Conservation (phyloP, 2,329 filamentous ascomycete species). For the Aspergillus luchuensis region DNA sequence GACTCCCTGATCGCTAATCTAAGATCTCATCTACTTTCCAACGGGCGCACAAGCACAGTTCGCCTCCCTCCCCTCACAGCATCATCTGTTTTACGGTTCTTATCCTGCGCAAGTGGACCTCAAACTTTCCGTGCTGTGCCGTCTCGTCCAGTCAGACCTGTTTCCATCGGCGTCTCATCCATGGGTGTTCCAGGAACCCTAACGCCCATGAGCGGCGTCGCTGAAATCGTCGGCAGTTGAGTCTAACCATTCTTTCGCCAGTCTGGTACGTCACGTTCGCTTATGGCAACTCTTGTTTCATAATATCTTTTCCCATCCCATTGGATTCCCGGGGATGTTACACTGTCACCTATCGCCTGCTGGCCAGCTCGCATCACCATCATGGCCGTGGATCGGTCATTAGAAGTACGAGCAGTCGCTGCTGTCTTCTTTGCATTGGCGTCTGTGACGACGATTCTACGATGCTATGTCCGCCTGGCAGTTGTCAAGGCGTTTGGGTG, state of each 20-base stretch:
- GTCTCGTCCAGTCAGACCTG: neutral
- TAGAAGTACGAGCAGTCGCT: conserved; percentile 25
- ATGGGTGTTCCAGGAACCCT: neutral
- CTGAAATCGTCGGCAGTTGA: neutral
- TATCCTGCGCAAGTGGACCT: neutral
- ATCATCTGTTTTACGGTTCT: neutral
- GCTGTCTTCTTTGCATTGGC: conserved; percentile 46
- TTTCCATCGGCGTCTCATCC: neutral
- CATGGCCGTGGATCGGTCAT: conserved; percentile 17
- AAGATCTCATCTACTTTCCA: no score
- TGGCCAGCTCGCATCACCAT: neutral
- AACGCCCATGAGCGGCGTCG: neutral
- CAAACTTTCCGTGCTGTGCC: neutral
- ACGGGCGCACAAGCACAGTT: no score
- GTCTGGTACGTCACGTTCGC: conserved; percentile 4
- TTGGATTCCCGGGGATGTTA: no score
- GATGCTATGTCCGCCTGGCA: conserved; percentile 45
- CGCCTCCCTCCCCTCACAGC: no score
- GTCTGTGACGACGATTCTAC: conserved; percentile 39
- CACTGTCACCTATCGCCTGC: neutral
- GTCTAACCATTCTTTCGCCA: neutral
- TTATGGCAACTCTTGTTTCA: neutral
- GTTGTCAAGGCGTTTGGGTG: conserved; percentile 43
- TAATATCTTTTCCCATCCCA: neutral
- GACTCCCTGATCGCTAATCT: no score